Base-by-base conservation (phyloP, 1,139 yeast species). In the Groenewaldozyma sp. region DNA sequence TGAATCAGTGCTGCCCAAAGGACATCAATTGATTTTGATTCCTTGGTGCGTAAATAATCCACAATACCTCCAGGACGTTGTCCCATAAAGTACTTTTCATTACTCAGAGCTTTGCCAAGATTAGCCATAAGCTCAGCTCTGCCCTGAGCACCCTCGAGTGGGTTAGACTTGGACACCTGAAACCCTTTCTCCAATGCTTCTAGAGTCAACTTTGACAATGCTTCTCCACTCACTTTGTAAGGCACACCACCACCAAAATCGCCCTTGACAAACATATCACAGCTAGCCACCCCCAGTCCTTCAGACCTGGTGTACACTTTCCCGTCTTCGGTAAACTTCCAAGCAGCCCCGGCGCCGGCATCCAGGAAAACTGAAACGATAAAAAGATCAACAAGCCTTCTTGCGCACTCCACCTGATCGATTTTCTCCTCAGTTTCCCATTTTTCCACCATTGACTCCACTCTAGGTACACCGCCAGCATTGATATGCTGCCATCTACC, bases 401-500 rank as follows among this genome's bases (percentile, higher is more conserved):
- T 67, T 27, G 78, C 72, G 22, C 70, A 64, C 41, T 70, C 74
- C 13, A 55, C 39, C 29, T 65, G 66, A 36, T 58, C 61, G 28
- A 64, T 55, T 2, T 27, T 16, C 3, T 54, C 38, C 1, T 45
- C 51, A 3, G 38, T 24, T 11, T 51, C 50, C 70, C 74, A 64
- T 21, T 46, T 42, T 0, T 52, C 50, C 24, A 74, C 63, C 41
- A 74, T 52, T 3, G 48, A 42, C 18, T 65, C 68, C 28, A 75
- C 61, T 31, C 81, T 64, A 22, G 52, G 52, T 17, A 53, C 53
- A 6, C 64, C 67, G 20, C 72, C 73, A 19, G 67, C 73, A 46
- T 74, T 72, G 49, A 76, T 66, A 54, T 76, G 81, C 51, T 74
- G 79, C 73, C 76, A 74, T 42, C 82, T 63, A 3, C 81, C 81